Conservation (phyloP, 2,329 filamentous ascomycete species). For the Trichoderma pleuroti region DNA sequence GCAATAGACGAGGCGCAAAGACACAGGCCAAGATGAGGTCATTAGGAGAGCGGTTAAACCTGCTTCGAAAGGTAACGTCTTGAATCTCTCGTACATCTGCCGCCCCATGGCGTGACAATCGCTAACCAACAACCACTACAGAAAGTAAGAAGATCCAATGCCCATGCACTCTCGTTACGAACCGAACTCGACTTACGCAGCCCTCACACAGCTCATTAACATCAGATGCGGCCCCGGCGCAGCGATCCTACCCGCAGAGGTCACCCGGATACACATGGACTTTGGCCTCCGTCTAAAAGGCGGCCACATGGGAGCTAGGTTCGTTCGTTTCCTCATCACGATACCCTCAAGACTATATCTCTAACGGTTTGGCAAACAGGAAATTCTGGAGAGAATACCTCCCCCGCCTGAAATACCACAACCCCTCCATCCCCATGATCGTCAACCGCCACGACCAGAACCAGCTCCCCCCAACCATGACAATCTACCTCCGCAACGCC, state of each 20-base stretch:
- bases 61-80: slow-evolving; percentile 61
- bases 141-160: slow-evolving; percentile 38
- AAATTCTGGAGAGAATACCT: slow-evolving; percentile 86
- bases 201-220: slow-evolving; percentile 58
- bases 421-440: slow-evolving; percentile 79
- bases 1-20: slow-evolving; percentile 9
- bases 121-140: slow-evolving; percentile 24
- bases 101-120: not conserved
- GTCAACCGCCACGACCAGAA: slow-evolving; percentile 65
- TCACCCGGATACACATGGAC: slow-evolving; percentile 71
- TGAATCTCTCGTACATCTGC: slow-evolving; percentile 22
- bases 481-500: slow-evolving; percentile 57
- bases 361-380: slow-evolving; percentile 47
- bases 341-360: not conserved
- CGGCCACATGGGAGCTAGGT: slow-evolving; percentile 73
- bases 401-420: slow-evolving; percentile 89
- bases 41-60: slow-evolving; percentile 67
- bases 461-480: slow-evolving; percentile 56
- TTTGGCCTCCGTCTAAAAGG: slow-evolving; percentile 60
- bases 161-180: slow-evolving; percentile 19
- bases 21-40: slow-evolving; percentile 35
- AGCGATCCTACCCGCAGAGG: slow-evolving; percentile 70
- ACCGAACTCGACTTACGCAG: slow-evolving; percentile 26
- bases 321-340: slow-evolving; percentile 27
- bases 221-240: slow-evolving; percentile 81